Base-by-base conservation (phyloP, 2,329 filamentous ascomycete genomes). In the Ophiostoma ulmi region DNA sequence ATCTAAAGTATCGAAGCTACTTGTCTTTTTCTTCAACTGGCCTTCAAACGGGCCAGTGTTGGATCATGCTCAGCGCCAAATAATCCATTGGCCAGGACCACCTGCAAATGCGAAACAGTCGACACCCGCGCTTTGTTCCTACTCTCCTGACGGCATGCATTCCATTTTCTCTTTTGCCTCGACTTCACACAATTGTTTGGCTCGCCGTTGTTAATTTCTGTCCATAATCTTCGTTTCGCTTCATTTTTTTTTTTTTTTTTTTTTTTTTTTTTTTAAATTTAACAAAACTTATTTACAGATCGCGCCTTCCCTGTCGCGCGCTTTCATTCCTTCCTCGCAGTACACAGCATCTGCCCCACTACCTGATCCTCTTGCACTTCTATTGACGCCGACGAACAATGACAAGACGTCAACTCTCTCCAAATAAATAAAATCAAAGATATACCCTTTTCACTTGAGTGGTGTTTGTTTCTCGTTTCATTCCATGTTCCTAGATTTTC, bases 41-140 rank as follows among this genome's bases (percentile, higher is more conserved):
- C 70, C 66, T 38, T 35, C 41, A 66, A 48, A 61, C 65, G 36
- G 69, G 55, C 65, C 69, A 44, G 52, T 64, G 70, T 72, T 68
- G 52, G 70, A 52, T n/a, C 55, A 17, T 17, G 64, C 35, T 63
- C 68, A 71, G 73, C 72, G 73, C 66, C 71, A 72, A 73, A 68
- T n/a, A 66, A 73, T 66, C 65, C 52, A 74, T 74, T 73, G 73
- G 73, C 70, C 55, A 72, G 48, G 70, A 35, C 36, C 1, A 65
- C 65, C 64, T 70, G 66, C 26, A 68, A 69, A 70, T 73, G 71
- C 73, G 73, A 74, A 73, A 74, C 72, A 69, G 35, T 22, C 17
- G 52, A 20, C 55, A 55, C 41, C 55, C 31, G 36, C n/a, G 38
- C 58, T 38, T 41, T 61, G 41, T 65, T 36, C 48, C 11, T 31